phyloP scores from a whole-genome alignment of 208 protist species.

The Acanthamoeba castellanii region DNA sequence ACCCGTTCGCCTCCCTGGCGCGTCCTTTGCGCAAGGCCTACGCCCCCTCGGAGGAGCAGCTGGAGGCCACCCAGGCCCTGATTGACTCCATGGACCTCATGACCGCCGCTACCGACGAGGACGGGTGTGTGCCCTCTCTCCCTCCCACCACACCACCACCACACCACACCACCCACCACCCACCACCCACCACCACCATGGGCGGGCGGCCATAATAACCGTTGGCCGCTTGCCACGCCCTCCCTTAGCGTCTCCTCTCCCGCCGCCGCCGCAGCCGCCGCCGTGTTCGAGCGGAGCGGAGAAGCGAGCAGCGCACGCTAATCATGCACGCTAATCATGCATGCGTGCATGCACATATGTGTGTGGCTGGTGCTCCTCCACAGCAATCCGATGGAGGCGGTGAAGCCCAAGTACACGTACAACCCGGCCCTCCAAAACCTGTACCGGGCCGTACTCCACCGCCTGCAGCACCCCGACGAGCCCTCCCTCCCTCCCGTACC shows the following conservation, averaged over 20 bases:
- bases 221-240: too few species aligned
- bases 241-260: too few species aligned
- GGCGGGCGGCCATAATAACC: too few species aligned
- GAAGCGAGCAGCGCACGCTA: too few species aligned
- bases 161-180: not conserved
- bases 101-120: conserved; percentile 87
- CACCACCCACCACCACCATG: too few species aligned
- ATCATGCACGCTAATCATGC: too few species aligned
- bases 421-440: conserved; percentile 93
- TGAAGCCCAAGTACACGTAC: conserved; percentile 91
- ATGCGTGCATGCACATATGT: too few species aligned
- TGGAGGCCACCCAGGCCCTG: conserved; percentile 88
- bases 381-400: conserved; percentile 80
- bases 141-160: too few species aligned
- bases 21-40: conserved; percentile 41
- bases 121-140: conserved; percentile 81
- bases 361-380: too few species aligned
- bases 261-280: too few species aligned
- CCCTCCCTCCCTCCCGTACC: conserved; percentile 46
- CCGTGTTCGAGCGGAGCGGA: too few species aligned
- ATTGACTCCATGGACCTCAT: conserved; percentile 87
- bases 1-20: conserved; percentile 15
- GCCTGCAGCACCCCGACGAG: conserved; percentile 75
- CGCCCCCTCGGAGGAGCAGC: conserved; percentile 83
- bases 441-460: conserved; percentile 89